A percentile compares a stretch with the other conserved stretches of the same genome.
phyloP scores from a whole-genome alignment of 192 early-diverging fungal species.

The Linnemannia schmuckeri region DNA sequence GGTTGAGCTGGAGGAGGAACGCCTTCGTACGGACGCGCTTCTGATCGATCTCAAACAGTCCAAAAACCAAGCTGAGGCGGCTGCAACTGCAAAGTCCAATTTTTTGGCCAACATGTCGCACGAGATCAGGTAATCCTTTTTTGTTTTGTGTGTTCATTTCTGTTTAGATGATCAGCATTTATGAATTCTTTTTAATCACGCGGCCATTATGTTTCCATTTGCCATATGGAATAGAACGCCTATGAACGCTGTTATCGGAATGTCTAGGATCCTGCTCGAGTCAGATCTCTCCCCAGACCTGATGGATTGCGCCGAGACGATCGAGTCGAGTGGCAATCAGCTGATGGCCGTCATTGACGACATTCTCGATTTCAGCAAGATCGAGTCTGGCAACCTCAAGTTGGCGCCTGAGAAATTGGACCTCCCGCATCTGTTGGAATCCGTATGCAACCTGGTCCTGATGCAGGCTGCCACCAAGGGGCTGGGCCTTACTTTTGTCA shows the following conservation, averaged over 20 bases:
- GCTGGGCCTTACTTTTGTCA: constrained; percentile 18
- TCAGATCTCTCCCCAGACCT: constrained; percentile 75
- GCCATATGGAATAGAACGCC: constrained; percentile 70
- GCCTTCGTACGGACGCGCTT: constrained; percentile 40
- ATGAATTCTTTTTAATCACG: not conserved
- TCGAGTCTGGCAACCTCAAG: constrained; percentile 80
- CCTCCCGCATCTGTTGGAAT: constrained; percentile 52
- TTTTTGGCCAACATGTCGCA: constrained; percentile 86
- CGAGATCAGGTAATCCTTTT: constrained; percentile 31
- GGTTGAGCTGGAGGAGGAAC: constrained; percentile 52
- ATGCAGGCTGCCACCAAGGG: constrained; percentile 37
- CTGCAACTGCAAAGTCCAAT: constrained; percentile 52
- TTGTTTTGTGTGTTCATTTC: too few relatives aligned
- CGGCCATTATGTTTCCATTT: not conserved
- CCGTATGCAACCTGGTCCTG: constrained; percentile 33
- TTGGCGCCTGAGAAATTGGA: constrained; percentile 72
- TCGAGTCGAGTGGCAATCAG: constrained; percentile 44
- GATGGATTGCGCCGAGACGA: constrained; percentile 65
- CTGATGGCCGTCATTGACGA: constrained; percentile 73
- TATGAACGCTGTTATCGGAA: constrained; percentile 80
- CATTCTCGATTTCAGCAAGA: constrained; percentile 81
- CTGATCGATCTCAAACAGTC: constrained; percentile 49
- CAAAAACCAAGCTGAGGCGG: constrained; percentile 60
- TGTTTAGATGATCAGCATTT: not conserved
- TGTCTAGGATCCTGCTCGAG: constrained; percentile 74